A percentile compares a stretch with the other conserved stretches of the same genome.
Conservation (phyloP, 768 basidiomycete species). For the Sporobolomyces pararoseus region DNA sequence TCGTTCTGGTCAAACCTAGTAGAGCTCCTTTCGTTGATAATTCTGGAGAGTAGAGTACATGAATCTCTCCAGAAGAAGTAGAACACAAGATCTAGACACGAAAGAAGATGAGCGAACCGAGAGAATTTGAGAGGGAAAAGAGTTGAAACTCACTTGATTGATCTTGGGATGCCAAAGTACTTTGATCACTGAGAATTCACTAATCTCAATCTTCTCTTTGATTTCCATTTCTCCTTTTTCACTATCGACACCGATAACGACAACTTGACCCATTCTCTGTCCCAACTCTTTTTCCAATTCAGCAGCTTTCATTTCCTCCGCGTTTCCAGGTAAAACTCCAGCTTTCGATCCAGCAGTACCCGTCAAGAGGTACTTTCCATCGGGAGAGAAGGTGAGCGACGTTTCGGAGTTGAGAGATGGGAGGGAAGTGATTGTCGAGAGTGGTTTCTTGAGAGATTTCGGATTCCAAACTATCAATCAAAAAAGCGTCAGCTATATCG, state of each 20-base stretch:
- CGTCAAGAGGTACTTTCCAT: constrained; percentile 82
- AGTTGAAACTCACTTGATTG: constrained; percentile 70
- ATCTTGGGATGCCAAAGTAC: constrained; percentile 95
- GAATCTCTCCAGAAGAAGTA: constrained; percentile 78
- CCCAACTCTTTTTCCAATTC: constrained; percentile 55
- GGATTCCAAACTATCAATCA: constrained; percentile 87
- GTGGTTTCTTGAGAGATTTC: constrained; percentile 81
- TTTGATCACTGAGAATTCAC: constrained; percentile 61
- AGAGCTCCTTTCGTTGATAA: constrained; percentile 90
- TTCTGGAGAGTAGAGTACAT: constrained; percentile 85
- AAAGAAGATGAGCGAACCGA: too few relatives aligned
- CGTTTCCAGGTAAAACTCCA: constrained; percentile 52
- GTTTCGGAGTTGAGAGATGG: constrained; percentile 83
- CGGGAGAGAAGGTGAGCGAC: constrained; percentile 91
- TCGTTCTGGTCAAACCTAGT: constrained; percentile 79
- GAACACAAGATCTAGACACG: constrained; percentile 71
- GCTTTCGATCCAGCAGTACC: constrained; percentile 55
- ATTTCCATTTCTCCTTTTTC: constrained; percentile 49
- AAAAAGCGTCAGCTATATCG: background rate
- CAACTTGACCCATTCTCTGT: constrained; percentile 21
- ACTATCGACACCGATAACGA: constrained; percentile 27
- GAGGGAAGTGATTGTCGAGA: constrained; percentile 63
- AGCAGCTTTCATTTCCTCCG: constrained; percentile 59
- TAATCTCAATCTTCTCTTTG: constrained; percentile 17
- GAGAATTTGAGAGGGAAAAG: background rate